Evolutionary conservation across 129 eudicot genomes (phyloP).

Genomic region (sunflower (Helianthus annuus)): HanXRQr2.0-SUNRISE NC_035444.2:69624369-69624868

Average conservation of each 20-base stretch:
- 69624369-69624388: not conserved
- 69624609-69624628: not conserved
- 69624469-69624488: constrained; percentile 95
- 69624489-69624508: constrained; percentile 98
- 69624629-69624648: constrained; percentile 12
- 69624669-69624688: constrained; percentile 20
- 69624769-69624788: constrained; percentile 13
- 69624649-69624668: constrained; percentile 7
- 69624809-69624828: not conserved
- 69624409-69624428: constrained; percentile 89
- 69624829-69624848: not conserved
- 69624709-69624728: constrained; percentile 13
- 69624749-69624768: constrained; percentile 20
- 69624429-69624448: constrained; percentile 65
- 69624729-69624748: constrained; percentile 6
- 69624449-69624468: constrained; percentile 81
- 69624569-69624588: constrained; percentile 15
- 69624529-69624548: constrained; percentile 7
- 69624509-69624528: constrained; percentile 20
- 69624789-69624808: constrained; percentile 5
- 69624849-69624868: too few species aligned
- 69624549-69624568: constrained; percentile 6
- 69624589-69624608: constrained; percentile 7
- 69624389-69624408: constrained; percentile 53
- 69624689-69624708: constrained; percentile 19